Evolutionary conservation across 345 rosid genomes (phyloP), one percentile per base, ranked within the genome.

Genomic region (Euphorbia lathyris): DNA sequence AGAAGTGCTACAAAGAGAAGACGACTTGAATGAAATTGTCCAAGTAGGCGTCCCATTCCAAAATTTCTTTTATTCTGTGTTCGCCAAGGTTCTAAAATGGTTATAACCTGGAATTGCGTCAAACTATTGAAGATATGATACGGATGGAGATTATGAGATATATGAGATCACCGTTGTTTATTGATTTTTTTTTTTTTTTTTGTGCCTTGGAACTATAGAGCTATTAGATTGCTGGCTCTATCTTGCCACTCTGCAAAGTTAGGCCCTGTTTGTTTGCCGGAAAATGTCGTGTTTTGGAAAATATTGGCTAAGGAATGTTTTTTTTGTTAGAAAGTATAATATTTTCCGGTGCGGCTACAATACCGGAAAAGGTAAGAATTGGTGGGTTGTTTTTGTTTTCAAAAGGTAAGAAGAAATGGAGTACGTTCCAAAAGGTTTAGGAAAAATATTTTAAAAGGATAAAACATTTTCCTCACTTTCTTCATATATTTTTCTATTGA

Each of bases 1-100:
- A 43, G 99, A 96, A 82, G 97, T 96, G 84, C 89, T 96, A 73
- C 99, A 96, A 82, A 92, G 99, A 81, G 99, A 96, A 83, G 99
- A 96, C 77, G 99, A 96, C 82, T 80, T 96, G 71, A 96, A 96
- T 63, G 99, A 96, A 87, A 96, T 96, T 86, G 99, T 96, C 81
- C 99, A 92, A 84, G 99, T 92, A 86, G 19, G 73, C 72, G 42
- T 67, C 65, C 20, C 12, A 16, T 67, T 20, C 19, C 32, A 36
- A 48, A 26, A 14, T 58, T 10, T 16, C 65, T 55, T 50, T 14
- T 26, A 19, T 68, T 27, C 14, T 63, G 50, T 30, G 0, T 66
- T n/a, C 20, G 9, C 16, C 13, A 9, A 53, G 57, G 43, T n/a
- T 67, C 51, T 26, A 47, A 2, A 25, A 56, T 47, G 9, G 27